These are phyloP conservation scores for Pezizomycotina sp. DNA, from an alignment of 2,329 filamentous ascomycete genomes.

Conservation along the genomic window DNA sequence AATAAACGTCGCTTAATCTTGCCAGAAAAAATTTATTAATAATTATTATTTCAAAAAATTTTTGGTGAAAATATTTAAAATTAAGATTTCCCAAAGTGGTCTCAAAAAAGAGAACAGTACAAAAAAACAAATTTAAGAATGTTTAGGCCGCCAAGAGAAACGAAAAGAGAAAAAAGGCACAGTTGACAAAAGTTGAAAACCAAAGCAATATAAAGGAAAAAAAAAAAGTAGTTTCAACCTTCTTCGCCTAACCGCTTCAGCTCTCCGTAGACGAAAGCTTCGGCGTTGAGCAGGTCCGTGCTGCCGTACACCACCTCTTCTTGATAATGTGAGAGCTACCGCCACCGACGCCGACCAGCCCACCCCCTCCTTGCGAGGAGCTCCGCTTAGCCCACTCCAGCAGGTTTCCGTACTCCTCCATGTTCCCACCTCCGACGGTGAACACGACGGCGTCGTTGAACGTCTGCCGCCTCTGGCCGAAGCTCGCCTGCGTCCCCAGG, in stretches of 20 bases:
- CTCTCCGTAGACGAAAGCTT: constrained; percentile 48
- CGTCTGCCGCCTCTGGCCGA: constrained; percentile 77
- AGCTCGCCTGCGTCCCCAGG: constrained; percentile 48
- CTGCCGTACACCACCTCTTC: constrained; percentile 86
- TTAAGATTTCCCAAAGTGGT: no score
- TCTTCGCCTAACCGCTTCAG: constrained; percentile 47
- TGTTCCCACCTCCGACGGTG: constrained; percentile 85
- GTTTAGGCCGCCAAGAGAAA: no score
- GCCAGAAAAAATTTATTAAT: no score
- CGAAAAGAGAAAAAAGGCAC: no score
- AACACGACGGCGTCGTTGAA: constrained; percentile 90
- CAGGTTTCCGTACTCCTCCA: constrained; percentile 96
- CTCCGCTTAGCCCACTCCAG: constrained; percentile 88
- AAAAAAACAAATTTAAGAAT: no score
- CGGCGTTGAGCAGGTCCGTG: constrained; percentile 61
- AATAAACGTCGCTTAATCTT: no score
- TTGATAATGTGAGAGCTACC: constrained; percentile 42
- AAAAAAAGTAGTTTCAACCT: constrained; percentile 23
- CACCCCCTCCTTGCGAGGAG: constrained; percentile 37
- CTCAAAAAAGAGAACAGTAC: no score
- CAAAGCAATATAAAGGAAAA: no score
- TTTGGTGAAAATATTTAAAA: no score
- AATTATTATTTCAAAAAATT: no score
- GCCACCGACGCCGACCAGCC: constrained; percentile 28
- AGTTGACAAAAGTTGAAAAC: no score